These are phyloP conservation scores for Cryomyces minteri DNA, from an alignment of 495 filamentous ascomycete species.

Conservation along the genomic window DNA sequence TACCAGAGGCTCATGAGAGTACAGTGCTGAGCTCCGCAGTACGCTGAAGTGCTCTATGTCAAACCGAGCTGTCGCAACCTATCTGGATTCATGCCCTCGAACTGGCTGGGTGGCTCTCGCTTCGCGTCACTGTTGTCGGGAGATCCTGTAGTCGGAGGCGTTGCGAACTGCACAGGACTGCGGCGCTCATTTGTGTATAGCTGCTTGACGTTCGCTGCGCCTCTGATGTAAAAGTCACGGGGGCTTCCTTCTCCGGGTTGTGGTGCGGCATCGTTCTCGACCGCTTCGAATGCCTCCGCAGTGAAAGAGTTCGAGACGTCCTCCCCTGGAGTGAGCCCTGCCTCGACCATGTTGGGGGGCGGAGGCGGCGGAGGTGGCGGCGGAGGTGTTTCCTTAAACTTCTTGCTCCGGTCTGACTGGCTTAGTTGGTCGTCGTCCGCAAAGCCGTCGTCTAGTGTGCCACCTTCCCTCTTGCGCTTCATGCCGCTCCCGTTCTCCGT, in stretches of 20 bases:
- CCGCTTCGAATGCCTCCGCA: not conserved
- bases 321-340: slow-evolving; percentile 11
- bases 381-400: slow-evolving; percentile 18
- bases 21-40: too few species aligned
- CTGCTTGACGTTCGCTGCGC: not conserved
- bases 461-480: slow-evolving; percentile 42
- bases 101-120: slow-evolving; percentile 4
- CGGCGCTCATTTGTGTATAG: not conserved
- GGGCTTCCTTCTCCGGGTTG: not conserved
- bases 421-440: slow-evolving; percentile 12
- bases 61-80: slow-evolving; percentile 8
- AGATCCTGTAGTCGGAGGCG: slow-evolving; percentile 17
- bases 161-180: slow-evolving; percentile 16
- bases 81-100: slow-evolving; percentile 12
- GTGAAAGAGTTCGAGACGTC: slow-evolving; percentile 7
- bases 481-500: slow-evolving; percentile 11
- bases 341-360: slow-evolving; percentile 10
- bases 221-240: not conserved
- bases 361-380: slow-evolving; percentile 29
- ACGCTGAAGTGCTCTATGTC: too few species aligned
- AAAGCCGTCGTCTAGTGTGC: slow-evolving; percentile 13
- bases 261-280: not conserved
- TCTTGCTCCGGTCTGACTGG: slow-evolving; percentile 16
- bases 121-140: slow-evolving; percentile 9
- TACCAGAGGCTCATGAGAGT: too few species aligned